Evolutionary conservation across 2,329 filamentous ascomycete genomes (phyloP).

Genomic region (Cladophialophora psammophila): DNA sequence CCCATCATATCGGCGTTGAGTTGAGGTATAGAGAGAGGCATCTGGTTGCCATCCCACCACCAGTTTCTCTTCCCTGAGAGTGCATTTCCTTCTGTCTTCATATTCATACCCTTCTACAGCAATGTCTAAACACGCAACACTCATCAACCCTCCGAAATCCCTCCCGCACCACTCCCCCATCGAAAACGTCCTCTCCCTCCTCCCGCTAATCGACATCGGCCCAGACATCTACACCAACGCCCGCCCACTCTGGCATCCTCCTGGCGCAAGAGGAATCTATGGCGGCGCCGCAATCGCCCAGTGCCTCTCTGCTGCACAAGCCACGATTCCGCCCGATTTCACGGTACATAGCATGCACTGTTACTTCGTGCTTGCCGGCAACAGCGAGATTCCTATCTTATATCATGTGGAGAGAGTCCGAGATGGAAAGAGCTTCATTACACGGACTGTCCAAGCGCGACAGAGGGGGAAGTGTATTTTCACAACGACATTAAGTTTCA

Average conservation of each 20-base stretch:
- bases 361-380: conserved; percentile 95
- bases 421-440: conserved; percentile 87
- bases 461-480: conserved; percentile 91
- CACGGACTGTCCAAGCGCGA: conserved; percentile 92
- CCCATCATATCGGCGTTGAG: neutral
- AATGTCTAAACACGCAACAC: conserved; percentile 54
- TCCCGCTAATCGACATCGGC: conserved; percentile 76
- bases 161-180: conserved; percentile 79
- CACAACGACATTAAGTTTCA: conserved; percentile 92
- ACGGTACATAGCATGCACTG: conserved; percentile 96
- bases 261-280: conserved; percentile 90
- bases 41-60: neutral
- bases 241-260: conserved; percentile 88
- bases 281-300: conserved; percentile 94
- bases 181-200: conserved; percentile 87
- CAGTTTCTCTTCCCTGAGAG: neutral
- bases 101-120: neutral
- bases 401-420: conserved; percentile 96
- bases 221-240: conserved; percentile 83
- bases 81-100: no score
- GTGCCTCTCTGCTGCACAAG: conserved; percentile 84
- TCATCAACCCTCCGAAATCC: conserved; percentile 76
- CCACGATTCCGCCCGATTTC: conserved; percentile 81
- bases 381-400: conserved; percentile 81
- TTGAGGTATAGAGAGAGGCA: neutral